phyloP scores from a whole-genome alignment of 805 yeast genomes.

The Cyberlindnera samutprakarnensis region DNA sequence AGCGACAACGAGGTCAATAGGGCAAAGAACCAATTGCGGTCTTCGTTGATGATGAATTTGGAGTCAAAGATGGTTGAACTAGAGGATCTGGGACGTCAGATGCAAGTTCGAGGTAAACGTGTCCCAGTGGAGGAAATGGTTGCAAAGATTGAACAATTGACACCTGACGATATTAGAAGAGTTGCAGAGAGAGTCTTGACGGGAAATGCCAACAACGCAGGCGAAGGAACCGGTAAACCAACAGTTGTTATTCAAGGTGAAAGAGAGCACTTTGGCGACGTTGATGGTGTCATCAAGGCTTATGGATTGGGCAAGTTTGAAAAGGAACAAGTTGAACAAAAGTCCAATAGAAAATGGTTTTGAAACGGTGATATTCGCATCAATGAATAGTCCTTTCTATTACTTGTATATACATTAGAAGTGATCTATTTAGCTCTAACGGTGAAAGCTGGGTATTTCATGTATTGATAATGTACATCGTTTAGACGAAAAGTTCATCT shows the following conservation, averaged over 20 bases:
- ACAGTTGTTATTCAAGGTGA: slow-evolving; percentile 87
- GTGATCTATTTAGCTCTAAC: too few relatives aligned
- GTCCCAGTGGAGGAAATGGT: slow-evolving; percentile 80
- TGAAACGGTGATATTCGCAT: too few relatives aligned
- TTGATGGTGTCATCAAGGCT: slow-evolving; percentile 50
- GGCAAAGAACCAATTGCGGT: slow-evolving; percentile 87
- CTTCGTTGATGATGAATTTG: slow-evolving; percentile 84
- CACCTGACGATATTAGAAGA: slow-evolving; percentile 57
- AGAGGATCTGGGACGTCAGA: slow-evolving; percentile 93
- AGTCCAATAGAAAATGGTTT: slow-evolving; percentile 10
- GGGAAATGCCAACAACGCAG: slow-evolving; percentile 42
- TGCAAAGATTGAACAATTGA: slow-evolving; percentile 57
- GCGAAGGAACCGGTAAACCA: slow-evolving; percentile 58
- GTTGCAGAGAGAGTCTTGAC: slow-evolving; percentile 74
- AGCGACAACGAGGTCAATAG: slow-evolving; percentile 69
- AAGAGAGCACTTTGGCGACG: slow-evolving; percentile 80
- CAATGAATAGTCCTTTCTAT: too few relatives aligned
- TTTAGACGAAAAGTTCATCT: slow-evolving; percentile 22
- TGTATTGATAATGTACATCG: too few relatives aligned
- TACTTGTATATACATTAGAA: neutral
- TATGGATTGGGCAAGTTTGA: slow-evolving; percentile 50
- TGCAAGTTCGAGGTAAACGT: slow-evolving; percentile 73
- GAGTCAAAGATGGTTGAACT: slow-evolving; percentile 91
- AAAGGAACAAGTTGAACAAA: slow-evolving; percentile 1
- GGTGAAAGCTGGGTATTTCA: too few relatives aligned